Evolutionary conservation across 345 rosid genomes (phyloP).

Genomic region (Gossypium raimondii): DNA sequence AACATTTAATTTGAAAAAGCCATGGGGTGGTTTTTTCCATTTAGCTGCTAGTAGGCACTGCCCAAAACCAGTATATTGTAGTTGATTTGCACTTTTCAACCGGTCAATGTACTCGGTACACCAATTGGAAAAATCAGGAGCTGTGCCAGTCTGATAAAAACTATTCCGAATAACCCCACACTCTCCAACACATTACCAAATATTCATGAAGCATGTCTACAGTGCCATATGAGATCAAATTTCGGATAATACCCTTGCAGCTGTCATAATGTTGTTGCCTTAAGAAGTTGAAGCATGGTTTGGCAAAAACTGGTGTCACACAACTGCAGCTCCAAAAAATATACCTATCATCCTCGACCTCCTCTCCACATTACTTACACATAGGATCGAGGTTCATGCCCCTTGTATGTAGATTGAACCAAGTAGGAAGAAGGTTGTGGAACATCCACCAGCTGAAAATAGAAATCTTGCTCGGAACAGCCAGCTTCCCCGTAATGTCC

Average conservation of each 20-base stretch:
- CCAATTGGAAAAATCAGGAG: neutral
- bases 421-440: neutral
- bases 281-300: neutral
- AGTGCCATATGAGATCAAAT: neutral
- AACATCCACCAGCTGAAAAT: neutral
- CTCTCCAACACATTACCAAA: neutral
- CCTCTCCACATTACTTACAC: neutral
- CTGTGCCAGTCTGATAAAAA: neutral
- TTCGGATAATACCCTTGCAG: neutral
- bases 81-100: neutral
- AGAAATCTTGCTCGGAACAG: neutral
- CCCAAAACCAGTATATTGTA: neutral
- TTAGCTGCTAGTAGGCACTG: neutral
- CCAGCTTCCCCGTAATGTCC: neutral
- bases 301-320: neutral
- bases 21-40: neutral
- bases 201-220: neutral
- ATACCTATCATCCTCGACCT: neutral
- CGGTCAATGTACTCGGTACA: neutral
- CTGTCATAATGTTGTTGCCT: neutral
- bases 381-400: neutral
- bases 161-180: neutral
- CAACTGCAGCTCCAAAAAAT: neutral
- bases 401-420: neutral
- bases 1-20: neutral